Base-by-base conservation (phyloP, 2,329 filamentous ascomycete species). In the Leptographium procerum region DNA sequence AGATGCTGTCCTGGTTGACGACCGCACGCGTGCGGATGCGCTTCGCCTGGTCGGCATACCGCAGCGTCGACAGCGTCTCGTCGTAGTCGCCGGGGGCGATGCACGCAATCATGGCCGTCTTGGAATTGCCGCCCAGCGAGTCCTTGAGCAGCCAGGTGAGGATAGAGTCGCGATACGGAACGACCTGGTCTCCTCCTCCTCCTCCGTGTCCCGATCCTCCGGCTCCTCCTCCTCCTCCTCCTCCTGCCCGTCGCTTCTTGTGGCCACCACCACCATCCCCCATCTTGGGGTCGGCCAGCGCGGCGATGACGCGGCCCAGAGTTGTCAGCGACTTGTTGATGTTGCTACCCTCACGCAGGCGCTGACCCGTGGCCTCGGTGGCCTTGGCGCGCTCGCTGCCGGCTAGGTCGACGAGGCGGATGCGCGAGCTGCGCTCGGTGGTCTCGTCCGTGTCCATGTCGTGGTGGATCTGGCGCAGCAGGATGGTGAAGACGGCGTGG, bases 271-370 rank as follows among this genome's bases (percentile, higher is more conserved):
- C 77, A n/a, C 83, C 80, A 57, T 86, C 86, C 66, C 85, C 94
- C 69, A 86, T 85, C 74, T 90, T 91, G 24, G 82, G 77, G 66
- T 86, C 83, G 4, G 87, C 89, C 31, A 99, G 80, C 1, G 94
- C 92, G 33, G 91, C 92, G 70, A 99, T 99, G 54, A 99, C 94
- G 57, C 94, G 87, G 4, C 94, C 94, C 11, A 99, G 82, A 0
- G 94, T 97, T 0, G 92, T 96, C 43, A 99, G 82, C 11, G 92
- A 97, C 74, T 97, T 96, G 79, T 99, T 99, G 82, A 99, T 99
- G 71, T 97, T 96, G 67, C 89, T 92, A 55, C 94, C 94, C 73
- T 99, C 94, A 59, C 92, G 86, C 26, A 99, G 81, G 34, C 94
- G 85, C 66, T 87, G 85, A 14, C 94, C 94, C 0, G 91, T 97